Percentiles rank a stretch among this genome's conserved stretches.
Conservation (phyloP, 768 basidiomycete genomes). For the Steccherinum ochraceum region DNA sequence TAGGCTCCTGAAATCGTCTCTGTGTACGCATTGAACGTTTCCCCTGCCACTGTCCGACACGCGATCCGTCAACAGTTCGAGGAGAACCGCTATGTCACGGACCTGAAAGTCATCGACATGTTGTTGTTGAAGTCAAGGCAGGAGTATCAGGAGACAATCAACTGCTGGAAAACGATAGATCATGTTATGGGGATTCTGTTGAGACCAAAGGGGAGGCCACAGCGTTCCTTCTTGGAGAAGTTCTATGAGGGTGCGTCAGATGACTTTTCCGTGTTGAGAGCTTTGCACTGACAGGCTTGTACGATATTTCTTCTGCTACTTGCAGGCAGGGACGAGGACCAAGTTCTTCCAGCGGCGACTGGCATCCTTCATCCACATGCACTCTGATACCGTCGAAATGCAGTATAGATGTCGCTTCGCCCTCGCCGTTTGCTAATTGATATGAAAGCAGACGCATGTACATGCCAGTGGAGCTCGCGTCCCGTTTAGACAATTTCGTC, state of each 20-base stretch:
- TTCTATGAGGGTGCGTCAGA: slow-evolving; percentile 69
- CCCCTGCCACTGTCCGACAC: slow-evolving; percentile 72
- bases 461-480: no score
- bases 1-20: slow-evolving; percentile 92
- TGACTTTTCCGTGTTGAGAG: neutral
- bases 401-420: no score
- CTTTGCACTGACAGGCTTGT: neutral
- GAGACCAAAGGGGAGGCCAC: slow-evolving; percentile 39
- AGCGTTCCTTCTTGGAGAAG: slow-evolving; percentile 69
- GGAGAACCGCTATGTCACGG: slow-evolving; percentile 73
- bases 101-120: slow-evolving; percentile 78
- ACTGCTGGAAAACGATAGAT: slow-evolving; percentile 87
- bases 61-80: slow-evolving; percentile 86
- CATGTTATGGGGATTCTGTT: slow-evolving; percentile 72
- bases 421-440: no score
- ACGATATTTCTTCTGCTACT: slow-evolving; percentile 3
- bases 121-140: slow-evolving; percentile 77
- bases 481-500: no score
- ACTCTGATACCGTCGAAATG: no score
- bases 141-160: slow-evolving; percentile 93
- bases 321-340: slow-evolving; percentile 72
- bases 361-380: slow-evolving; percentile 29
- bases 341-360: slow-evolving; percentile 62
- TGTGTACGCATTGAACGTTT: slow-evolving; percentile 76
- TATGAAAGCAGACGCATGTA: no score